A percentile compares a stretch with the other conserved stretches of the same genome.
phyloP scores from a whole-genome alignment of 1,284 basidiomycete genomes.

The Kalmanozyma brasiliensis region DNA sequence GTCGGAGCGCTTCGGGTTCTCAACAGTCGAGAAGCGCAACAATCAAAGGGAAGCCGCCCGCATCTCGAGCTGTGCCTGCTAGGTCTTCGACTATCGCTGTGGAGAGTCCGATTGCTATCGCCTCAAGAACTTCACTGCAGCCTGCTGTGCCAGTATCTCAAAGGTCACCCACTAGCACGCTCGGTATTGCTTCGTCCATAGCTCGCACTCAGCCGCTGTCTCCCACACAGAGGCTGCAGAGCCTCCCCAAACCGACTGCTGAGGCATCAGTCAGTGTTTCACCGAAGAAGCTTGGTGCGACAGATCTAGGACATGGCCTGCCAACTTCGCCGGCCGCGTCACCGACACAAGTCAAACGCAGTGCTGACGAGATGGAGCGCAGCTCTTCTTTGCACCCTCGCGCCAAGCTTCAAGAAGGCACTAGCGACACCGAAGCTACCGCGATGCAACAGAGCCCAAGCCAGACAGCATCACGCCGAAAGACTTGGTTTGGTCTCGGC shows the following conservation, averaged over 20 bases:
- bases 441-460: slow-evolving; percentile 10
- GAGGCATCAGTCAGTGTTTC: slow-evolving; percentile 27
- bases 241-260: slow-evolving; percentile 24
- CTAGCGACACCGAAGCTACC: neutral
- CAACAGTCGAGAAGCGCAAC: neutral
- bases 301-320: slow-evolving; percentile 20
- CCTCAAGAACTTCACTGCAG: neutral
- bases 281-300: slow-evolving; percentile 18
- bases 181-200: slow-evolving; percentile 1
- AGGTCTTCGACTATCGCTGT: slow-evolving; percentile 18
- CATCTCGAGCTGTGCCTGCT: neutral
- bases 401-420: slow-evolving; percentile 7
- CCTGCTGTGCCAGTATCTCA: neutral
- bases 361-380: slow-evolving; percentile 40
- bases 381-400: slow-evolving; percentile 10
- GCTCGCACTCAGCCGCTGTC: slow-evolving; percentile 17
- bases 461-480: slow-evolving; percentile 22
- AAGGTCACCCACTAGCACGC: slow-evolving; percentile 3
- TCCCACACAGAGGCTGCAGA: slow-evolving; percentile 24
- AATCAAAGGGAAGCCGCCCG: slow-evolving; percentile 15
- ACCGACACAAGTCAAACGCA: slow-evolving; percentile 23
- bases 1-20: slow-evolving; percentile 9
- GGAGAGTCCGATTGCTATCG: neutral
- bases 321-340: slow-evolving; percentile 13
- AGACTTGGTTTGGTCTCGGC: slow-evolving; percentile 46